These are phyloP conservation scores for Botrytis cinerea DNA, from an alignment of 2,329 filamentous ascomycete genomes.

Conservation along the genomic window DNA sequence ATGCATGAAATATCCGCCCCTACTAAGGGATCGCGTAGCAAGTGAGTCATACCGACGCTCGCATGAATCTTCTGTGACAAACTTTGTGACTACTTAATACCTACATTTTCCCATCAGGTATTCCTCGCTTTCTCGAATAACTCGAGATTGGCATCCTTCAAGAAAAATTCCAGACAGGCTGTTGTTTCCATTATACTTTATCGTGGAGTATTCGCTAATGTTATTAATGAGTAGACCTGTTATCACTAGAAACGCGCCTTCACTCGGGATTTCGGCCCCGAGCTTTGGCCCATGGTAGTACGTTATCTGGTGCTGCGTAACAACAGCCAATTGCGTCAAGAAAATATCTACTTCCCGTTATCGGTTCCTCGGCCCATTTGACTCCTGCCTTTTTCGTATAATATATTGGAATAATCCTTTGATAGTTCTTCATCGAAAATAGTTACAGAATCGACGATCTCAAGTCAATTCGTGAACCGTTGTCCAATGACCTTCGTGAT, in stretches of 20 bases:
- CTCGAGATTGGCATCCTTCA: not conserved
- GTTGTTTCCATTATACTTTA: too few relatives aligned
- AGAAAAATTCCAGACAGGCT: not conserved
- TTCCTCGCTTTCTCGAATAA: not conserved
- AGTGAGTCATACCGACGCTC: not conserved
- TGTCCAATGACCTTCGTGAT: not conserved
- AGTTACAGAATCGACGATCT: not conserved
- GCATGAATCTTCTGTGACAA: not conserved
- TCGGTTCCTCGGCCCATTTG: not conserved
- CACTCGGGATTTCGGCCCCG: not conserved
- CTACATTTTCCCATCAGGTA: not conserved
- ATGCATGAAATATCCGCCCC: too few relatives aligned
- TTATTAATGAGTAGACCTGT: not conserved
- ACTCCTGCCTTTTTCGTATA: conserved; percentile 10
- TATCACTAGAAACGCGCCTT: not conserved
- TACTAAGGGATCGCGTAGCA: not conserved
- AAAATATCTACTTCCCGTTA: not conserved
- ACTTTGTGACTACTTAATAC: not conserved
- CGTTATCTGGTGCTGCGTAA: not conserved
- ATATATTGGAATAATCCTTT: too few relatives aligned
- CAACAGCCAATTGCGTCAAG: not conserved
- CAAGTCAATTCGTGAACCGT: not conserved
- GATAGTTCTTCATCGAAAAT: not conserved
- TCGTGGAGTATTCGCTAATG: not conserved
- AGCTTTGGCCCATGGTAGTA: not conserved